Evolutionary conservation across 371 early-diverging fungal species (phyloP), one percentile per base, ranked within the genome.

Genomic region (Apophysomyces trapeziformis): DNA sequence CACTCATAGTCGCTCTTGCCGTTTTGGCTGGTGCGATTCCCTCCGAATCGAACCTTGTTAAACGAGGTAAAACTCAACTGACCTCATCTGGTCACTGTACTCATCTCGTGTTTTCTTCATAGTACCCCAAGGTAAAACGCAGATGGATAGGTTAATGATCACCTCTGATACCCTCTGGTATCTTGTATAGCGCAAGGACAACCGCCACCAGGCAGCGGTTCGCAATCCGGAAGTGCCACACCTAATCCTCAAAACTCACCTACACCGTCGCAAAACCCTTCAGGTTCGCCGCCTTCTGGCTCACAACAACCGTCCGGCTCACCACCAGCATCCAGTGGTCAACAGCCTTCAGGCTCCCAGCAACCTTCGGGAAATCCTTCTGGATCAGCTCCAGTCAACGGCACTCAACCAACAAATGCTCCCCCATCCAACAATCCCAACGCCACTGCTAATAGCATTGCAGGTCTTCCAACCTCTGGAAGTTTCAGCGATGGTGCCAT

Each of bases 381-480:
- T 26, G 61, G 45, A 21, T 14, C 46, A 8, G 61, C 45, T 61
- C 32, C 43, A n/a, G 60, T 16, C 61, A 44, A 45, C 46, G 61
- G 45, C 21, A 18, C 54, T 4, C 54, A 50, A 21, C 54, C 54
- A 7, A 50, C n/a, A 5, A 50, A 50, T 26, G 9, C n/a, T 9
- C 21, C 54, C 9, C 54, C 13, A 26, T 26, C 54, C 16, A 50
- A 50, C 54, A 50, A 50, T 26, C 36, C 57, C n/a, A 57, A 50
- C 54, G 45, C 57, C n/a, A 57, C 41, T 16, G 63, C 57, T 18
- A 64, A 70, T 44, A 61, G 69, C 5, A 2, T 75, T 5, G 72
- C 67, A 37, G 72, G 61, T 11, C 67, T 80, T 18, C 84, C 84
- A 7, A 79, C 75, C 4, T 72, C 76, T 14, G 77, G 68, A n/a